Evolutionary conservation across 495 filamentous ascomycete species (phyloP).

Genomic region (Tuber borchii): DNA sequence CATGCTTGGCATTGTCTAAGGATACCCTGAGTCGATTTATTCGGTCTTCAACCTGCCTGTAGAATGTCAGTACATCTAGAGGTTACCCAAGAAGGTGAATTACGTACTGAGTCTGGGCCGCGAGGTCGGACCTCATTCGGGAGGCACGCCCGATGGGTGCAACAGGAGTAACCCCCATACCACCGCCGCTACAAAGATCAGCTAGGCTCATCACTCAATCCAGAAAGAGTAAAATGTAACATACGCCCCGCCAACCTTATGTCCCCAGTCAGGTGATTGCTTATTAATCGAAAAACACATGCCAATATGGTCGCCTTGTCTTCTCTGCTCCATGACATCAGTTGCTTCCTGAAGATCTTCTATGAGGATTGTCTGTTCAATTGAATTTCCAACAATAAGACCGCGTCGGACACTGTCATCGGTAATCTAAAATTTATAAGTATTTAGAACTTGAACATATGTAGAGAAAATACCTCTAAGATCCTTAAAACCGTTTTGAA

Average conservation of each 20-base stretch:
- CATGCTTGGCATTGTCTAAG: conserved; percentile 26
- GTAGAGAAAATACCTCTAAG: conserved; percentile 51
- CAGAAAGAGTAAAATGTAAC: conserved; percentile 6
- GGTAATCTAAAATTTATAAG: conserved; percentile 54
- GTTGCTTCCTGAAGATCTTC: conserved; percentile 59
- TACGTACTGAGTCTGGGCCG: conserved; percentile 56
- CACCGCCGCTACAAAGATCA: conserved; percentile 49
- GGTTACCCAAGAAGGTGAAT: conserved; percentile 41
- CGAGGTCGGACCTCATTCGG: conserved; percentile 75
- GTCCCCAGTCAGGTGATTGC: conserved; percentile 54
- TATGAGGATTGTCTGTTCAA: conserved; percentile 81
- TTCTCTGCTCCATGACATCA: conserved; percentile 60
- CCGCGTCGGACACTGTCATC: conserved; percentile 69
- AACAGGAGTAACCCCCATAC: conserved; percentile 53
- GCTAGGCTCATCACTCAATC: conserved; percentile 14
- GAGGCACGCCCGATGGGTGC: conserved; percentile 44
- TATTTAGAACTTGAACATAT: conserved; percentile 10
- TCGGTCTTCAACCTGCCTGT: conserved; percentile 47
- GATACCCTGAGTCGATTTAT: conserved; percentile 41
- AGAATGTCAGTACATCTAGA: conserved; percentile 7
- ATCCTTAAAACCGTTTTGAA: conserved; percentile 73
- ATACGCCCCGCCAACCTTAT: conserved; percentile 44
- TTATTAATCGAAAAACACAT: conserved; percentile 61
- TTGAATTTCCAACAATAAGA: conserved; percentile 70
- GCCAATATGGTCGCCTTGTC: conserved; percentile 61